Evolutionary conservation across 768 basidiomycete species (phyloP).

Genomic region (Boletus sp.): DNA sequence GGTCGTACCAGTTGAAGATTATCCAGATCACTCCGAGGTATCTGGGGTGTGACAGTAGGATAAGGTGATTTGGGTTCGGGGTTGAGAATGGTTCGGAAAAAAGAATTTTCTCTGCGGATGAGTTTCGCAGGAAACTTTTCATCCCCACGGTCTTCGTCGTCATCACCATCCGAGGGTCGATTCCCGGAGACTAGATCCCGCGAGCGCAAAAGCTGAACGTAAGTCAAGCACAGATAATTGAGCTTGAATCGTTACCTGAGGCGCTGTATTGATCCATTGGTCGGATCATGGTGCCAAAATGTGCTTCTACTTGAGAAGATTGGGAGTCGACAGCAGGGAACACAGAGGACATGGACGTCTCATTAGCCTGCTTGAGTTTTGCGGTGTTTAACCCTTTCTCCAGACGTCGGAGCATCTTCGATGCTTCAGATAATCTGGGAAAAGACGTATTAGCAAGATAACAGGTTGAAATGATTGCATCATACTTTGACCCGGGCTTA

Average conservation of each 20-base stretch:
- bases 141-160: conserved; percentile 64
- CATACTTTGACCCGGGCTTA: conserved; percentile 86
- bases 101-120: conserved; percentile 74
- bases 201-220: conserved; percentile 1
- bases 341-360: conserved; percentile 32
- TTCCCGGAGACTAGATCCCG: conserved; percentile 20
- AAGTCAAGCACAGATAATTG: background rate
- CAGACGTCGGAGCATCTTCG: conserved; percentile 82
- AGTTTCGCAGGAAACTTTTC: conserved; percentile 74
- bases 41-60: conserved; percentile 25
- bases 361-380: conserved; percentile 61
- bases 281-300: conserved; percentile 29
- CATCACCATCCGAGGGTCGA: conserved; percentile 42
- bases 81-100: conserved; percentile 81
- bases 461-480: conserved; percentile 12
- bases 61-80: conserved; percentile 52
- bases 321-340: conserved; percentile 32
- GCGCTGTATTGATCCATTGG: conserved; percentile 30
- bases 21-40: conserved; percentile 34
- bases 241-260: conserved; percentile 20
- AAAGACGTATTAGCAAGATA: conserved; percentile 8
- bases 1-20: conserved; percentile 34
- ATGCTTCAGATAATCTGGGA: conserved; percentile 76
- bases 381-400: conserved; percentile 80
- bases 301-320: conserved; percentile 23